Base-by-base conservation (phyloP, 257 asterid species). In the Lycium barbarum region DNA sequence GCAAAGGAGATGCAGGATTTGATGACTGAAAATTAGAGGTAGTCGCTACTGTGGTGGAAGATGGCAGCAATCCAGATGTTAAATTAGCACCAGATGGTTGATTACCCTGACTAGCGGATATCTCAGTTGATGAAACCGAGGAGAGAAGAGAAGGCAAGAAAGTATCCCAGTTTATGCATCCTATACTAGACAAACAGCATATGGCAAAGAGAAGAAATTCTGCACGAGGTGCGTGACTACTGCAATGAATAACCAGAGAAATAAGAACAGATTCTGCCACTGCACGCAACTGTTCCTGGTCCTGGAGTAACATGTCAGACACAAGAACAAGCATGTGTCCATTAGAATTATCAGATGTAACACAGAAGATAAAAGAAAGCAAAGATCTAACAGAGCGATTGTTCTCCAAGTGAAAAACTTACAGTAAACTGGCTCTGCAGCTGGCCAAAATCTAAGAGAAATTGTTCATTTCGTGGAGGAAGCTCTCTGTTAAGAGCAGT, bases 381-480 rank as follows among this genome's bases (percentile, higher is more conserved):
- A 72, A 72, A 49, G 58, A 72, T 72, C 38, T n/a, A 43, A 45
- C 80, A 18, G 13, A 61, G 38, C 3, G 13, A 33, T 33, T 66
- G 40, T 66, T 86, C 72, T 15, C 51, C 20, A 78, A 85, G 72
- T 74, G 66, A 65, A 86, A 78, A 71, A 72, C 92, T 90, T 88
- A 96, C 99, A 59, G 94, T 91, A 85, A 89, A 95, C 68, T 93
- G 97, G 90, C 84, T 88, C 88, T 86, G 95, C 84, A 96, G 93
- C 92, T 93, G 97, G 91, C 91, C 97, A 89, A 96, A 96, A 85
- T 95, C 98, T 85, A 89, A 76, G 61, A 93, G 92, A 78, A 96
- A 95, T 85, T 95, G 98, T 86, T 96, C 98, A 70, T 96, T 93
- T 68, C 91, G 95, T 35, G 99, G 99, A 84, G 99, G 99, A 86